phyloP scores from a whole-genome alignment of 108 stramenopile species.

The Pseudonitzschia pungens region DNA sequence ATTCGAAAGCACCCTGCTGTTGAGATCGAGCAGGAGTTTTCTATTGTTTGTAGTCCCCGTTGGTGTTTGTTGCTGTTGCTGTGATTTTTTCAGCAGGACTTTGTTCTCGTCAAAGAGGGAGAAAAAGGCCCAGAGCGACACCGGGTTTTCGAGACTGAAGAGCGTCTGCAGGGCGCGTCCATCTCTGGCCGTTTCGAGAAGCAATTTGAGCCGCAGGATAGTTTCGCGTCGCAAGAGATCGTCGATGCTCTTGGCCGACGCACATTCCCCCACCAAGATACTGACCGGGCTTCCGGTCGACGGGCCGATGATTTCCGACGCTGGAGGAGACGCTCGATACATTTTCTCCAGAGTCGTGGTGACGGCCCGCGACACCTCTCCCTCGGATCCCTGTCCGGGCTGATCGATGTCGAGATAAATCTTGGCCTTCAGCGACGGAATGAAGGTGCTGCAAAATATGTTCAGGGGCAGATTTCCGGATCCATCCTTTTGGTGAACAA shows the following conservation, averaged over 20 bases:
- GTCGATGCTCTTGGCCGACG: background rate
- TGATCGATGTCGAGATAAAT: background rate
- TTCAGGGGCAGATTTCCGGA: constrained; percentile 17
- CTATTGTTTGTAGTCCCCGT: background rate
- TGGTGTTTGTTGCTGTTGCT: background rate
- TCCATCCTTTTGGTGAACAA: constrained; percentile 13
- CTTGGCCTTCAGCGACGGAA: background rate
- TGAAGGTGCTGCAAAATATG: background rate
- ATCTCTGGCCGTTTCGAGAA: constrained; percentile 13
- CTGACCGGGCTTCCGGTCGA: background rate
- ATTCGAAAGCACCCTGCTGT: background rate
- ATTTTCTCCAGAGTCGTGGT: constrained; percentile 4
- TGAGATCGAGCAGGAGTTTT: constrained; percentile 16
- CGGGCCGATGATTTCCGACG: constrained; percentile 1
- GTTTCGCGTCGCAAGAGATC: background rate
- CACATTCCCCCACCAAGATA: background rate
- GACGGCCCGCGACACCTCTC: background rate
- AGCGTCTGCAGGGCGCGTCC: constrained; percentile 15
- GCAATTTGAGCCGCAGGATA: background rate
- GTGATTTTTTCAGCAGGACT: background rate
- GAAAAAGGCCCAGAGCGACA: constrained; percentile 18
- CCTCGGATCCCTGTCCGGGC: background rate
- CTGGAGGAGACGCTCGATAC: background rate
- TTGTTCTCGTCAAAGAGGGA: constrained; percentile 11
- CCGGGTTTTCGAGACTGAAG: constrained; percentile 3